Evolutionary conservation across 805 yeast genomes (phyloP), one percentile per base, ranked within the genome.

Genomic region (Torulaspora microellipsoides): DNA sequence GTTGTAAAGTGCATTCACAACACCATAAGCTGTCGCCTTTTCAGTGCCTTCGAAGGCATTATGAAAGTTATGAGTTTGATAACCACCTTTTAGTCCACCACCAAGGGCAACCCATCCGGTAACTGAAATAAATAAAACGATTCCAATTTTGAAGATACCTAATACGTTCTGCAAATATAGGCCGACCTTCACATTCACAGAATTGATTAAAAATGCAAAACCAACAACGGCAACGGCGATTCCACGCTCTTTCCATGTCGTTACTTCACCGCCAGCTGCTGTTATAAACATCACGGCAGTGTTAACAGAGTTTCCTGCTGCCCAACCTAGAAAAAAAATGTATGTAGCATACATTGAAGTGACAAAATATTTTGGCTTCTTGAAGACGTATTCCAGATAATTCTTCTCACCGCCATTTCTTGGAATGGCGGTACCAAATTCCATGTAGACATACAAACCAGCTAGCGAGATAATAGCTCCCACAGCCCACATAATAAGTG

Each of bases 331-430:
- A 55, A 84, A 74, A 56, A 86, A 80, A 13, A 81, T 80, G 57
- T 84, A 83, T 2, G 89, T 70, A 0, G 87, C 89, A 50, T 77
- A 80, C 69, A 77, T 70, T 14, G 75, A 77, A 23, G 85, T 80
- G 36, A 82, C 74, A 46, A 86, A 69, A 58, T 81, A 84, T 59
- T 69, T 75, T 33, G 95, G 95, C 53, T 76, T 78, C 38, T 71
- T 72, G 67, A 72, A 86, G 38, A 84, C 76, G 53, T 75, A 81
- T 60, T 85, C 93, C 54, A 86, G 66, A 60, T 86, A 86, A 56
- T 83, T 84, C 65, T 84, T 85, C 59, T 86, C 95, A 53, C 93
- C 95, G 52, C 95, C 95, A 56, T 85, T 85, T 66, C 83, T 77
- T 36, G 87, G 86, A 45, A 84, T 78, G 34, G 82, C 81, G 4